These are phyloP conservation scores for Neurospora pannonica DNA, from an alignment of 495 filamentous ascomycete genomes.

Conservation along the genomic window DNA sequence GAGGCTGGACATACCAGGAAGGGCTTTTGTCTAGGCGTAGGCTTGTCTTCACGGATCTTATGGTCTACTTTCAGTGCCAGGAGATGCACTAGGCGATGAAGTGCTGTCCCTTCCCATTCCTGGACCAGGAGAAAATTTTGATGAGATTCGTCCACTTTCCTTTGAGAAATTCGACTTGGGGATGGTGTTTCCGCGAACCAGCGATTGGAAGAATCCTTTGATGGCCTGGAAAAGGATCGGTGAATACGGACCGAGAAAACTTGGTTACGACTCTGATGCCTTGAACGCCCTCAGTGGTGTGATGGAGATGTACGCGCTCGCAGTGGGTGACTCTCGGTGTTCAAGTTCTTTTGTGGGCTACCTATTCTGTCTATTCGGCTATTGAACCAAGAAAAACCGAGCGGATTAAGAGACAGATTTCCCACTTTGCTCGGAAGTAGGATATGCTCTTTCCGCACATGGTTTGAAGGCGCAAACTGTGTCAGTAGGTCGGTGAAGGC, in stretches of 20 bases:
- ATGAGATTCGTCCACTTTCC: not conserved
- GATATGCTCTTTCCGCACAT: not conserved
- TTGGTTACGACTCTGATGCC: not conserved
- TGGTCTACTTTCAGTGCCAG: slow-evolving; percentile 30
- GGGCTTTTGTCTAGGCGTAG: slow-evolving; percentile 19
- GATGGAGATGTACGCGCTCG: not conserved
- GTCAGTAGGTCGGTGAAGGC: no score
- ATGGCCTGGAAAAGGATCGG: not conserved
- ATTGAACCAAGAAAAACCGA: no score
- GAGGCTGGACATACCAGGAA: slow-evolving; percentile 39
- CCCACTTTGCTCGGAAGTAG: no score
- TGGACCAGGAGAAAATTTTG: not conserved
- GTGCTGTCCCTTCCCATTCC: not conserved
- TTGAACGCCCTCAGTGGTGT: not conserved
- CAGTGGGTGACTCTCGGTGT: not conserved
- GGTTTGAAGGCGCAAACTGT: no score
- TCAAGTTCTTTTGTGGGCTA: not conserved
- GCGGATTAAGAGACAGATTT: no score
- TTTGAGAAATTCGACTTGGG: accelerated
- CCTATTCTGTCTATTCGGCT: not conserved
- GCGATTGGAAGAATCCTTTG: not conserved
- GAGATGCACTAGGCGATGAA: slow-evolving; percentile 15
- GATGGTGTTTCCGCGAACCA: not conserved
- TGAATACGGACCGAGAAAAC: not conserved
- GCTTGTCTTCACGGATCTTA: slow-evolving; percentile 12